Evolutionary conservation across 805 yeast species (phyloP), one percentile per base, ranked within the genome.

Genomic region (Kluyveromyces wickerhamii): DNA sequence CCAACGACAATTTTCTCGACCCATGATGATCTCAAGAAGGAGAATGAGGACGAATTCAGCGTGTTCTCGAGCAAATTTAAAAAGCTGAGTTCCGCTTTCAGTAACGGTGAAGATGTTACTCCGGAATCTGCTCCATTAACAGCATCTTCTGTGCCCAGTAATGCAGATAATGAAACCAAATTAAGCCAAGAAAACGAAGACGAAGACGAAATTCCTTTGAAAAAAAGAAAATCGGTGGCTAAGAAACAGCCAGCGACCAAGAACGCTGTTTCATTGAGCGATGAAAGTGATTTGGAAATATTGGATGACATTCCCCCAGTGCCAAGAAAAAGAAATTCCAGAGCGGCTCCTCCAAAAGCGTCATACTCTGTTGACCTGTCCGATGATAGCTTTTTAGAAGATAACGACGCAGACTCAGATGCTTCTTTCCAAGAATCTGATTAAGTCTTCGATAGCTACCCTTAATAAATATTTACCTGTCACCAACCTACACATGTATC

Each of bases 51-150:
- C 5, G 42, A 40, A 10, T 31, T 54, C 24, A 52, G 60, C 32
- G 33, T 51, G 7, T 55, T 57, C 29, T 53, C 62, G 1, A 51
- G 44, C 37, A 54, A 47, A 36, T 57, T 57, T 32, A 57, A 52
- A 30, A 48, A 57, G 34, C 30, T 59, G 3, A 45, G 56, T 27
- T 46, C 52, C n/a, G 45, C 47, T 1, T 53, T 57, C 32, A 57
- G 16, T 14, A 19, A n/a, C 7, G 18, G 16, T 5, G 19, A 13
- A 10, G 19, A 13, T 14, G 9, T 19, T 13, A 26, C 29, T 5
- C 7, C 17, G 14, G 17, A 7, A 5, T 13, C 29, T 14, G n/a
- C 26, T 10, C 11, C 12, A n/a, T 14, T 14, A 7, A n/a, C 26
- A 6, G 12, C 12, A 23, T 12, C 26, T 6, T 10, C 26, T 7